A percentile compares a stretch with the other conserved stretches of the same genome.
phyloP scores from a whole-genome alignment of 768 basidiomycete species.

The Clavaria fumosa region DNA sequence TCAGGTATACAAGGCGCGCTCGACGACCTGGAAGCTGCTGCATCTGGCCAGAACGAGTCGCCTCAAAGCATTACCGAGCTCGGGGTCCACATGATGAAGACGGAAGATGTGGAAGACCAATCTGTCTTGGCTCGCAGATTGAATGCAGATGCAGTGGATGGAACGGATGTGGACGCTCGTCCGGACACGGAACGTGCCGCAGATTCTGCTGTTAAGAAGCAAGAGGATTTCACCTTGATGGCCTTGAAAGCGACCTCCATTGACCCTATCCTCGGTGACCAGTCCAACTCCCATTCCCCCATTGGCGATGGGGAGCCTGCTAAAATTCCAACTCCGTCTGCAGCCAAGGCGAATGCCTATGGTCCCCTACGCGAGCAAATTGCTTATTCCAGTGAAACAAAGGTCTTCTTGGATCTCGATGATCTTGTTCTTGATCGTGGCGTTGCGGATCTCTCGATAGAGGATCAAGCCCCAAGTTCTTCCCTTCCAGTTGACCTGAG shows the following conservation, averaged over 20 bases:
- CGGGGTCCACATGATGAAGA: constrained; percentile 20
- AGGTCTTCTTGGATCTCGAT: constrained; percentile 34
- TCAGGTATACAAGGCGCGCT: constrained; percentile 43
- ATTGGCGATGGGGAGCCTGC: constrained; percentile 21
- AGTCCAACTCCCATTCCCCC: constrained; percentile 26
- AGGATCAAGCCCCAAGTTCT: constrained; percentile 19
- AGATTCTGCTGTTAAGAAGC: constrained; percentile 11
- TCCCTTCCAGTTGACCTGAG: no score
- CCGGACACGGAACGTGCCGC: constrained; percentile 11
- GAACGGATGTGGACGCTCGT: constrained; percentile 18
- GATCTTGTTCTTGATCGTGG: constrained; percentile 20
- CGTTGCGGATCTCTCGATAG: constrained; percentile 16
- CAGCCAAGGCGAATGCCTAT: constrained; percentile 29
- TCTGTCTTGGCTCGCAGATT: constrained; percentile 21
- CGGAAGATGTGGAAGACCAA: constrained; percentile 42
- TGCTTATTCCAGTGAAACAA: constrained; percentile 42
- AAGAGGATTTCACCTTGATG: constrained; percentile 4
- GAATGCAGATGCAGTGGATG: constrained; percentile 3
- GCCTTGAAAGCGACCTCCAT: constrained; percentile 39
- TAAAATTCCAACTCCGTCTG: constrained; percentile 14
- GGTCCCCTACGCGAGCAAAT: constrained; percentile 46
- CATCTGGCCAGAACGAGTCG: constrained; percentile 16
- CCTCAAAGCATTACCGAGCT: constrained; percentile 15
- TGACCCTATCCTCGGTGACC: constrained; percentile 36
- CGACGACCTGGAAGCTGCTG: constrained; percentile 23